Evolutionary conservation across 352 stramenopile species (phyloP).

Genomic region (Peronospora destructor): DNA sequence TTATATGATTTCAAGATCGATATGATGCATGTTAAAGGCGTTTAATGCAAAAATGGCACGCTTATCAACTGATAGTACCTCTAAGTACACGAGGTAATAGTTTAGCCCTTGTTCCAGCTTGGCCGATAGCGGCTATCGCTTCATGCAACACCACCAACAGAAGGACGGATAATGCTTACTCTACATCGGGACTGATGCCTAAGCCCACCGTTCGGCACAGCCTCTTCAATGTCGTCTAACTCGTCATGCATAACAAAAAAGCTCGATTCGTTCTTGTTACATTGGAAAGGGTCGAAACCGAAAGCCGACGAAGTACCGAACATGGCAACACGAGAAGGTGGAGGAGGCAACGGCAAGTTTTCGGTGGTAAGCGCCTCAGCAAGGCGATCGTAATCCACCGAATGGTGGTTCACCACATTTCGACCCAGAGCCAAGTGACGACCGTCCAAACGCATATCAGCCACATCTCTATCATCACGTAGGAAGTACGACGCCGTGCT

Average conservation of each 20-base stretch:
- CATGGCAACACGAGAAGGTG: conserved; percentile 61
- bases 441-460: conserved; percentile 40
- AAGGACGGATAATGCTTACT: background rate
- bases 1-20: too few relatives aligned
- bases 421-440: conserved; percentile 37
- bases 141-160: background rate
- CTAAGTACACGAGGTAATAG: too few relatives aligned
- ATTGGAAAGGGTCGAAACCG: conserved; percentile 38
- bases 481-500: conserved; percentile 59
- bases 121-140: too few relatives aligned
- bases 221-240: conserved; percentile 25
- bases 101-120: too few relatives aligned
- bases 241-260: conserved; percentile 51
- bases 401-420: conserved; percentile 65
- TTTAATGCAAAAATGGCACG: too few relatives aligned
- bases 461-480: conserved; percentile 25
- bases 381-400: conserved; percentile 49
- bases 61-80: too few relatives aligned
- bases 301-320: conserved; percentile 47
- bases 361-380: conserved; percentile 26
- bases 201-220: conserved; percentile 7
- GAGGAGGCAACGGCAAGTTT: conserved; percentile 38
- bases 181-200: background rate
- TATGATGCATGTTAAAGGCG: too few relatives aligned
- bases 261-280: conserved; percentile 12